Base-by-base conservation (phyloP, 2,329 filamentous ascomycete genomes). In the Colletotrichum euphorbiae region DNA sequence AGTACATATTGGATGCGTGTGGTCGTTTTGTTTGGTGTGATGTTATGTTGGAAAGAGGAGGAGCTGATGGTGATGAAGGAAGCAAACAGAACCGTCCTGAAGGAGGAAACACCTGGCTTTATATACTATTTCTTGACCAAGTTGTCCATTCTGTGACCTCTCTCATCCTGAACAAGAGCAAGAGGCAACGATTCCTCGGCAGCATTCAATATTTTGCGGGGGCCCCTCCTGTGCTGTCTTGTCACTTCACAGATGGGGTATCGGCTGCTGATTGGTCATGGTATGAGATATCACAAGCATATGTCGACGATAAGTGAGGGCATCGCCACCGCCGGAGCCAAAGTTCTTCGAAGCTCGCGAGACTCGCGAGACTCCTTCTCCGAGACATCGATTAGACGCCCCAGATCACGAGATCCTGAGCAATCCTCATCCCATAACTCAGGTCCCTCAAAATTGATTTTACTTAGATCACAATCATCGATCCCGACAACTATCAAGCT, bases 101-200 rank as follows among this genome's bases (percentile, higher is more conserved):
- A 21, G 21, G 40, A 31, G 33, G 17, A 55, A 66, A 1, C 17
- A 28, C 9, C 38, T 48, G 8, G 31, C 2, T 66, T 62, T 66
- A 66, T 66, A 66, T 66, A 66, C 13, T 4, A 0, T 40, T 43
- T 55, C 21, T 48, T 62, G 19, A 40, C 48, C 21, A 45, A 2
- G 1, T 8, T 55, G 0, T 51, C 19, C 57, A 21, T 51, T 17
- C 28, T 42, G 6, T 13, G 38, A 40, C 15, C 40, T 55, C 43
- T 51, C 15, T 48, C n/a, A 33, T 62, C 4, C 38, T 62, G 8
- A 24, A 12, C 4, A 54, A 24, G 38, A 55, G 31, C 0, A 48
- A 40, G 4, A 42, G 57, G 4, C 7, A 12, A 33, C 24, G 8
- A 61, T 15, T 24, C 3, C 48, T 28, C 21, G 4, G 6, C 19